Evolutionary conservation across 768 basidiomycete species (phyloP).

Genomic region (Roridomyces roridus): DNA sequence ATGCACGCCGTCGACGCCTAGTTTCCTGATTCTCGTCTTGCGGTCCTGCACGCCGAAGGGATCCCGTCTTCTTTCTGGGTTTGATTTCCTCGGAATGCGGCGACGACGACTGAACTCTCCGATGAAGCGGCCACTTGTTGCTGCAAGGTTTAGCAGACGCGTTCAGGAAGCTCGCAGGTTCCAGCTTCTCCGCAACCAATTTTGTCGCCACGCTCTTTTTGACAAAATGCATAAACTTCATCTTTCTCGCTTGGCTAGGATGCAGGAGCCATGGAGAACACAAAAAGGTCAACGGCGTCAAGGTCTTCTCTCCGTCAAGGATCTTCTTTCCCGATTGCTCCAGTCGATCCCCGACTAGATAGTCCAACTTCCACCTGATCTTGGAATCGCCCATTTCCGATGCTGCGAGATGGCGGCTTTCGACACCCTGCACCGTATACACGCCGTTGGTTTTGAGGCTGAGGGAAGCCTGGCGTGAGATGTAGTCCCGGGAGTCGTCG

Average conservation of each 20-base stretch:
- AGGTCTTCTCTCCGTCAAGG: conserved; percentile 70
- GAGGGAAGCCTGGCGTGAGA: conserved; percentile 77
- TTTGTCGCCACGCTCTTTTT: conserved; percentile 75
- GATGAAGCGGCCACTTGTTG: conserved; percentile 32
- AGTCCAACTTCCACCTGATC: conserved; percentile 80
- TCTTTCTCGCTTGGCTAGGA: conserved; percentile 67
- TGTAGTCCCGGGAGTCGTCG: conserved; percentile 74
- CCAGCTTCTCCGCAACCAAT: conserved; percentile 64
- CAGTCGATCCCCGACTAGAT: conserved; percentile 67
- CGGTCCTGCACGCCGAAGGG: not conserved
- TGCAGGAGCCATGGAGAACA: conserved; percentile 75
- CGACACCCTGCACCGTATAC: conserved; percentile 74
- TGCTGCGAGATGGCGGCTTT: conserved; percentile 45
- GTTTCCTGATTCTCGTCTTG: conserved; percentile 19
- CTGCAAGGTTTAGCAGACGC: conserved; percentile 9
- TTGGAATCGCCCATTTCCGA: conserved; percentile 27
- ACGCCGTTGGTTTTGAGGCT: conserved; percentile 74
- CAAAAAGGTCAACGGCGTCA: conserved; percentile 77
- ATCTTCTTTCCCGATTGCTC: conserved; percentile 51
- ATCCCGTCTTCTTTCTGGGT: conserved; percentile 24
- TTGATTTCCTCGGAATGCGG: conserved; percentile 28
- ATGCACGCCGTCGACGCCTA: conserved; percentile 47
- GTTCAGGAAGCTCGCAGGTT: conserved; percentile 40
- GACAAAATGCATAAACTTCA: conserved; percentile 72
- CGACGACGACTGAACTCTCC: conserved; percentile 37